Evolutionary conservation across 805 yeast species (phyloP), one percentile per base, ranked within the genome.

Genomic region (Yarrowia sp.): DNA sequence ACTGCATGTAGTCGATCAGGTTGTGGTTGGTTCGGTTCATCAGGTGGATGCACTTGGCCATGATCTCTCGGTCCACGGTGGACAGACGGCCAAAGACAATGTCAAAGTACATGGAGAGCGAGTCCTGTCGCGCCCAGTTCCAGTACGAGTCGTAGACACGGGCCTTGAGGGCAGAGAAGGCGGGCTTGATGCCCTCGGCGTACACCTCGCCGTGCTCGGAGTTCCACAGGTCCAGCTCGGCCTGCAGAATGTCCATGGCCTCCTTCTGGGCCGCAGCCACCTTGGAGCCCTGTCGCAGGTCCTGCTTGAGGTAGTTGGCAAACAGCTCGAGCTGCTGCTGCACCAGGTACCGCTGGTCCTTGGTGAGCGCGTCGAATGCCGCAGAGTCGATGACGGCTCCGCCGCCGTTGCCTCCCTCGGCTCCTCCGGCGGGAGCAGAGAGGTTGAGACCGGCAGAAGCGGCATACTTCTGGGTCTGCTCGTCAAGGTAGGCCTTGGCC

Each of bases 101-200:
- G 76, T 94, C 97, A 73, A 84, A 94, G 78, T 89, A 94, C 90
- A 94, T 87, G 55, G 91, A 84, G 69, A 94, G 79, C 65, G 94
- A 88, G 74, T 94, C 97, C 80, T 94, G 99, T 77, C 97, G 89
- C 51, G 98, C 97, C 99, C 99, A 94, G 77, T 96, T 96, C 99
- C 99, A 94, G 77, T 92, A 91, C 21, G 97, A 91, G 77, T 94
- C 98, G 76, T 93, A 94, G 61, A 87, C 85, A 80, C 99, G 88
- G 27, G 97, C 96, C 80, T 94, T 94, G 77, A 88, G 82, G 65
- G 93, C 81, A 31, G 97, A 88, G 78, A 94, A 94, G 4, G 87
- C 84, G 41, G 98, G 97, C 67, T 85, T 80, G 70, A 94, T 87
- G 73, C 99, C 98, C 63, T 85, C 82, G 55, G 97, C 92, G 74